Conservation (phyloP, 2,329 filamentous ascomycete genomes). For the Aspergillus neotritici region DNA sequence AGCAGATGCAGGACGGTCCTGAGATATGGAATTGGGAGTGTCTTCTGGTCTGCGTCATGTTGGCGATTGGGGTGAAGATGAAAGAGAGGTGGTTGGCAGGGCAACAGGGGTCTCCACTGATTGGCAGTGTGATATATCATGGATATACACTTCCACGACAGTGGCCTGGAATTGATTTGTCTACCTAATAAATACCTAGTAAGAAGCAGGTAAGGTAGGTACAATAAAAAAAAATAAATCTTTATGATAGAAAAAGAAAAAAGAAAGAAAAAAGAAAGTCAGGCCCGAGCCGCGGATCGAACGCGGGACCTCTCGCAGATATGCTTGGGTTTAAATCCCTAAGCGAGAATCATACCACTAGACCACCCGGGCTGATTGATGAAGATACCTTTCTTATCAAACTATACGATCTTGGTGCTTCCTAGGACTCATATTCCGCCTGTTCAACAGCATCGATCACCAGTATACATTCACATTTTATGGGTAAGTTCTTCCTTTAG, state of each 20-base stretch:
- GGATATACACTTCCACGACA: neutral
- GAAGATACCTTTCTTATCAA: neutral
- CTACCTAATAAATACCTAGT: no score
- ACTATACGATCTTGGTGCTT: neutral
- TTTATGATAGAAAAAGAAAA: neutral
- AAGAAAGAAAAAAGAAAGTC: neutral
- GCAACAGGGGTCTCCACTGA: neutral
- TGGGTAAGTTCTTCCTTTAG: neutral
- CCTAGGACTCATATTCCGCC: no score
- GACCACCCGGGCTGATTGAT: conserved; percentile 5
- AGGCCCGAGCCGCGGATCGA: conserved; percentile 4
- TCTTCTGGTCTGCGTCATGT: no score
- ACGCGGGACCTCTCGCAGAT: conserved; percentile 7
- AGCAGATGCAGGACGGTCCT: no score
- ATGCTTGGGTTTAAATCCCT: conserved; percentile 5
- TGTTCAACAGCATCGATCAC: neutral
- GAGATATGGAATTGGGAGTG: no score
- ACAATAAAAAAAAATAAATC: neutral
- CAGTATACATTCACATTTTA: neutral
- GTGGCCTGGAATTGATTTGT: no score
- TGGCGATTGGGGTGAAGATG: no score
- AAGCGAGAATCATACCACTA: conserved; percentile 11
- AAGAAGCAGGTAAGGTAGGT: neutral
- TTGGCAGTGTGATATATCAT: neutral
- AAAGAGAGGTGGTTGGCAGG: no score